These are phyloP conservation scores for Gracilariopsis chorda DNA, from an alignment of 23 red algal genomes.

Conservation along the genomic window DNA sequence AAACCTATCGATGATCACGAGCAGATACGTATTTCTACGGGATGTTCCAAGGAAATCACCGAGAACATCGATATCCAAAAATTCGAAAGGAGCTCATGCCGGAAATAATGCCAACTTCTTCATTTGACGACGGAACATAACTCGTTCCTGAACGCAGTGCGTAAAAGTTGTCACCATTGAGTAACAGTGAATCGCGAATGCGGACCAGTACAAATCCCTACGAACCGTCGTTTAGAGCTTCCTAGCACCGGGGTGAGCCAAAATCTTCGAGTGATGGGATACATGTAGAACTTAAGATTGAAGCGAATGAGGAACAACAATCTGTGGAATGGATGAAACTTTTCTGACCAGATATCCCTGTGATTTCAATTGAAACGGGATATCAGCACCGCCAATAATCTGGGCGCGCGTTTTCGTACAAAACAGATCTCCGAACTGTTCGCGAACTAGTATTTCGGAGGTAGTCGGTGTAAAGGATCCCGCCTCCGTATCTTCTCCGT, in stretches of 20 bases:
- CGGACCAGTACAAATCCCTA: background rate
- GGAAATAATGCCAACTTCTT: constrained; percentile 6
- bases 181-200: background rate
- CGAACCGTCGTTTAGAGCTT: background rate
- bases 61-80: background rate
- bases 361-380: background rate
- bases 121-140: background rate
- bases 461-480: too few species aligned
- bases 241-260: background rate
- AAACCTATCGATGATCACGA: background rate
- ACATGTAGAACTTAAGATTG: background rate
- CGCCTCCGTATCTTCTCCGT: too few species aligned
- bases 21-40: background rate
- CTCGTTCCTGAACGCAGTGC: background rate
- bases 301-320: background rate
- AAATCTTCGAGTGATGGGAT: background rate
- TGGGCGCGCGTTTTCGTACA: background rate
- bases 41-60: background rate
- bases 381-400: background rate
- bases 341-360: background rate
- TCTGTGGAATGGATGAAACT: background rate
- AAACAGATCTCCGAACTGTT: background rate
- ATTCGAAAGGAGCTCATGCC: background rate
- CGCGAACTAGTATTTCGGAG: background rate
- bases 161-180: background rate